Evolutionary conservation across 257 asterid species (phyloP).

Genomic region (Cordia subcordata): DNA sequence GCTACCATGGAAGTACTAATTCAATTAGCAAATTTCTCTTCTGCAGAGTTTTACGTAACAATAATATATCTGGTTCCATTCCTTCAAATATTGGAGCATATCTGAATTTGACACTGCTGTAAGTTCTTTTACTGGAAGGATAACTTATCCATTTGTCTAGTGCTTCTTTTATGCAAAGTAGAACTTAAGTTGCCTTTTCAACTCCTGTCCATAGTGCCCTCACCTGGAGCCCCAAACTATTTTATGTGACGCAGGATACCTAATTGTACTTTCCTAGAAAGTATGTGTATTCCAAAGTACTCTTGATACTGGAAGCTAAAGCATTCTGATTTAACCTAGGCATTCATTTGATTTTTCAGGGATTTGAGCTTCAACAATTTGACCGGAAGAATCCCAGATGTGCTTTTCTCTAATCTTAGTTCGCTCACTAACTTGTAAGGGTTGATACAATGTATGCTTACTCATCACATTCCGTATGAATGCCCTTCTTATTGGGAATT

Average conservation of each 20-base stretch:
- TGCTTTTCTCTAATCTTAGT: constrained; percentile 54
- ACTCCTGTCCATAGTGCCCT: too few species aligned
- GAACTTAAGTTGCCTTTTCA: not conserved
- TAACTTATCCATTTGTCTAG: not conserved
- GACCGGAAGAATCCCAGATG: constrained; percentile 53
- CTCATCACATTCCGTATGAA: not conserved
- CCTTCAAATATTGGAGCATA: constrained; percentile 56
- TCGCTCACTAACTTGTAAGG: constrained; percentile 56
- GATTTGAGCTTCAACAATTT: constrained; percentile 89
- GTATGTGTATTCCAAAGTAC: not conserved
- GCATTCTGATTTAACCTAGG: too few species aligned
- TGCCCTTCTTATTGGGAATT: not conserved
- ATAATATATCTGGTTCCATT: constrained; percentile 64
- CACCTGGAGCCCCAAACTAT: too few species aligned
- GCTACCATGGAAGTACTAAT: constrained; percentile 5
- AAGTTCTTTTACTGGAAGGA: constrained; percentile 22
- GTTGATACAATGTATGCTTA: constrained; percentile 5
- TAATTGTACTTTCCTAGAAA: not conserved
- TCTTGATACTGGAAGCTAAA: not conserved
- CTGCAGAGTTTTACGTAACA: constrained; percentile 70
- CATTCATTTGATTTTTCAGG: constrained; percentile 36
- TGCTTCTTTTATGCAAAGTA: not conserved
- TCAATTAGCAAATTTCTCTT: constrained; percentile 2
- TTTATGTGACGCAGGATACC: not conserved
- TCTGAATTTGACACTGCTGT: constrained; percentile 51